Base-by-base conservation (phyloP, 129 eudicot species). In the Tanacetum coccineum region DNA sequence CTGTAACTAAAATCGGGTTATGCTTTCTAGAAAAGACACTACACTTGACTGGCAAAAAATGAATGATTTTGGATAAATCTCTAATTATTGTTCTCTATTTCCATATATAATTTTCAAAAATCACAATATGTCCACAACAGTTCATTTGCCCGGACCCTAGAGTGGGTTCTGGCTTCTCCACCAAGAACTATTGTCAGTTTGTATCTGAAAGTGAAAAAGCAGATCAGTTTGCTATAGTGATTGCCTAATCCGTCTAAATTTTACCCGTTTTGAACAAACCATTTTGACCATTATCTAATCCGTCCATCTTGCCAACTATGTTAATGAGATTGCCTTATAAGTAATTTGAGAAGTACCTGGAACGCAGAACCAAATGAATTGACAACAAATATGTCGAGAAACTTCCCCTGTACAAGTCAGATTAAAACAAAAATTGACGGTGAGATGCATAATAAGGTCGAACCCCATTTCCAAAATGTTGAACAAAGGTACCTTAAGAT, bases 351-450 rank as follows among this genome's bases (percentile, higher is more conserved):
- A 66, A 54, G 47, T 83, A 92, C 97, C 96, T 91, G 94, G 80
- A 83, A 91, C 64, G 84, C 97, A 54, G 97, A 87, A 62, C 97
- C 96, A 67, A 81, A 87, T 14, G 97, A 91, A 84, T 87, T 91
- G 55, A 87, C 97, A n/a, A 91, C 94, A 80, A 91, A 91, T 76
- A 91, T 87, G 68, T 91, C 96, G 30, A 87, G 96, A 79, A 86
- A 67, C 79, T 83, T 91, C 53, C 87, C 98, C 91, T 91, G 82
- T 54, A 62, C 36, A 52, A 28, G 70, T 65, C 52, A 53, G 13
- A 22, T 22, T 22, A 22, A 22, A 22, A 22, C 25, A 22, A 22
- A 22, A 22, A 22, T 22, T 22, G 25, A 22, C 2, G 25, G 25
- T 22, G 25, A 22, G 25, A 22, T 22, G 25, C 25, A 22, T 22